phyloP scores from a whole-genome alignment of 164 flowering plant species.

The Taxillus chinensis region DNA sequence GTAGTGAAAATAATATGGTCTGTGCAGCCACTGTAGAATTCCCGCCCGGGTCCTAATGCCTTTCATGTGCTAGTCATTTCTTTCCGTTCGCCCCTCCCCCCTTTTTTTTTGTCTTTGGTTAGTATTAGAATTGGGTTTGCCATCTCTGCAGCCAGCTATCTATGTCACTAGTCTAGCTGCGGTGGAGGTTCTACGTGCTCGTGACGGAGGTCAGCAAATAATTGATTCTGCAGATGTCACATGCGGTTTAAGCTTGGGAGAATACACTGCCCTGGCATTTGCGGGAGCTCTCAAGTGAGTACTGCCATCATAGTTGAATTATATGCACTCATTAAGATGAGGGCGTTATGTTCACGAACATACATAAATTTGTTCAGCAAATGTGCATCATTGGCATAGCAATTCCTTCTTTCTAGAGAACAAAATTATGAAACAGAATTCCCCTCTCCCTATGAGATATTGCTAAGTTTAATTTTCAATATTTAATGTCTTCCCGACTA shows the following conservation, averaged over 20 bases:
- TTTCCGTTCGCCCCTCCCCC: too few relatives aligned
- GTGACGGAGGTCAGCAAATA: constrained; percentile 90
- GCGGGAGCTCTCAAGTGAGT: constrained; percentile 92
- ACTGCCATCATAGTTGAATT: not conserved
- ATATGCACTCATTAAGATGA: not conserved
- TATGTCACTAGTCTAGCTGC: constrained; percentile 98
- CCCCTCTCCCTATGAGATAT: too few relatives aligned
- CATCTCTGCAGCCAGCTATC: constrained; percentile 79
- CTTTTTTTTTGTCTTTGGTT: not conserved
- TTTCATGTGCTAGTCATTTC: too few relatives aligned
- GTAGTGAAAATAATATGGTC: too few relatives aligned
- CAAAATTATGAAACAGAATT: too few relatives aligned
- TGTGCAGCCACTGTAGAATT: too few relatives aligned
- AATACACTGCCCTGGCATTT: constrained; percentile 97
- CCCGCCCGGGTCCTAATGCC: too few relatives aligned
- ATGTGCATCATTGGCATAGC: too few relatives aligned
- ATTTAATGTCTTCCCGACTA: not conserved
- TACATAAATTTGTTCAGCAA: too few relatives aligned
- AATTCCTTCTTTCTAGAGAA: too few relatives aligned
- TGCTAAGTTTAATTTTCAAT: not conserved
- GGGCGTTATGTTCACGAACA: too few relatives aligned
- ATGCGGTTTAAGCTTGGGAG: constrained; percentile 99
- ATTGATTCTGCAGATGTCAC: constrained; percentile 95
- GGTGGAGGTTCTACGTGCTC: constrained; percentile 79
- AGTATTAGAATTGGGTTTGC: constrained; percentile 2